Conservation (phyloP, 192 early-diverging fungal species). For the Coemansia biformis region DNA sequence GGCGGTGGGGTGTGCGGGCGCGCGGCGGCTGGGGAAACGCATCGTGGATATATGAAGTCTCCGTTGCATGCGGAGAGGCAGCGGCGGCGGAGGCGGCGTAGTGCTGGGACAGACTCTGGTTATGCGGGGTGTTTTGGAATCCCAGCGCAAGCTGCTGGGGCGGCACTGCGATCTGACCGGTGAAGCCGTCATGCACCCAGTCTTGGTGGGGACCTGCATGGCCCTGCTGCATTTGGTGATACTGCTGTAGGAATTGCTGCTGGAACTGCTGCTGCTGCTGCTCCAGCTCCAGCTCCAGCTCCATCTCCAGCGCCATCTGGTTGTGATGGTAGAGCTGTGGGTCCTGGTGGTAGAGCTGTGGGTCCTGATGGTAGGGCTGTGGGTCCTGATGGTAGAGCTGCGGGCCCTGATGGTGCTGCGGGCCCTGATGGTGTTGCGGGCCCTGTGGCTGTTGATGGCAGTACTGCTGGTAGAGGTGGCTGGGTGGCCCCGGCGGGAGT, state of each 20-base stretch:
- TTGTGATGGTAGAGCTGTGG: conserved; percentile 21
- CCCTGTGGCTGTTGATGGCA: conserved; percentile 12
- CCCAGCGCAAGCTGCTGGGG: no score
- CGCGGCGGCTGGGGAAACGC: conserved; percentile 2
- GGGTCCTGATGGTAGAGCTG: conserved; percentile 24
- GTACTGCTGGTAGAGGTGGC: neutral
- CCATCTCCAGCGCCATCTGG: no score
- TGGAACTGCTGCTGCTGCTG: conserved; percentile 47
- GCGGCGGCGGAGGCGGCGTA: conserved; percentile 6
- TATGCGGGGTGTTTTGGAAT: conserved; percentile 32
- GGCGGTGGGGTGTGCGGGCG: conserved; percentile 4
- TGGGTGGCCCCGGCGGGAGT: no score
- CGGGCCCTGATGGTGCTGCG: conserved; percentile 4
- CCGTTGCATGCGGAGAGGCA: no score
- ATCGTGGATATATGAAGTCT: neutral
- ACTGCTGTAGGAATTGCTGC: conserved; percentile 42
- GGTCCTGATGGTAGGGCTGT: neutral
- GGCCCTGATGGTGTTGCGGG: no score
- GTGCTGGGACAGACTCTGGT: conserved; percentile 23
- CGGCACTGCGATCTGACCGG: conserved; percentile 11
- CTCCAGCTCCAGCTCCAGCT: conserved; percentile 40
- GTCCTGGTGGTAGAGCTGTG: neutral
- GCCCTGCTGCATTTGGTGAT: conserved; percentile 35
- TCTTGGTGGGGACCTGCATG: conserved; percentile 11
- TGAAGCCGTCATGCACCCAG: conserved; percentile 39